Percentiles rank a stretch among this genome's conserved stretches.
Conservation (phyloP, 2,329 filamentous ascomycete genomes). For the Plectosphaerella cucumerina region DNA sequence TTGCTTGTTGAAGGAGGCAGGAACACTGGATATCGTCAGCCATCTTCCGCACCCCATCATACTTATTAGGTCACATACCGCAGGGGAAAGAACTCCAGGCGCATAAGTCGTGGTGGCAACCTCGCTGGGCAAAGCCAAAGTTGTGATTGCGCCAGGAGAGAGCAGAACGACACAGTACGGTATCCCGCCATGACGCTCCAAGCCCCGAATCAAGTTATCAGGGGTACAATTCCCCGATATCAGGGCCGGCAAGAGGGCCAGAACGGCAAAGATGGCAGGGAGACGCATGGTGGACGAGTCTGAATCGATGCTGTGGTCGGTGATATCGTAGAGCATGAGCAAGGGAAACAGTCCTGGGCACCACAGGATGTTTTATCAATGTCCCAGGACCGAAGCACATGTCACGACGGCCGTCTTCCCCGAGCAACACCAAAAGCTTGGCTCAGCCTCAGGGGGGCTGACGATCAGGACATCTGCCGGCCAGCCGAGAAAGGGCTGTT, state of each 20-base stretch:
- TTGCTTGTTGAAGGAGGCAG: conserved; percentile 3
- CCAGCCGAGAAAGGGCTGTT: too few species aligned
- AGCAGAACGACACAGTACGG: conserved; percentile 9
- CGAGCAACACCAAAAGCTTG: too few species aligned
- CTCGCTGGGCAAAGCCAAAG: neutral
- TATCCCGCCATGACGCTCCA: conserved; percentile 7
- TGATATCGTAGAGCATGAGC: neutral
- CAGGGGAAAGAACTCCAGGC: conserved; percentile 1
- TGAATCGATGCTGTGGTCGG: neutral
- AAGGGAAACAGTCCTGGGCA: too few species aligned
- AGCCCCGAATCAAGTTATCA: conserved; percentile 10
- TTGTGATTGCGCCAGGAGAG: neutral
- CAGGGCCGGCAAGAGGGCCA: neutral
- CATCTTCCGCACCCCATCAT: neutral
- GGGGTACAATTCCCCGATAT: neutral
- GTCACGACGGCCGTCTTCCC: too few species aligned
- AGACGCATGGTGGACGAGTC: neutral
- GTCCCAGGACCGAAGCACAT: too few species aligned
- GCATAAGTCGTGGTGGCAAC: conserved; percentile 6
- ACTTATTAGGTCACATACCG: neutral
- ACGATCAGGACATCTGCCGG: too few species aligned
- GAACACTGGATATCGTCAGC: conserved; percentile 6
- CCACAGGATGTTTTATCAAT: too few species aligned
- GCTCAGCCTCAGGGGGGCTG: too few species aligned
- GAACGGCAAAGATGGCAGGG: neutral